These are phyloP conservation scores for Gossypium schwendimanii DNA, from an alignment of 441 rosid species.

Conservation along the genomic window DNA sequence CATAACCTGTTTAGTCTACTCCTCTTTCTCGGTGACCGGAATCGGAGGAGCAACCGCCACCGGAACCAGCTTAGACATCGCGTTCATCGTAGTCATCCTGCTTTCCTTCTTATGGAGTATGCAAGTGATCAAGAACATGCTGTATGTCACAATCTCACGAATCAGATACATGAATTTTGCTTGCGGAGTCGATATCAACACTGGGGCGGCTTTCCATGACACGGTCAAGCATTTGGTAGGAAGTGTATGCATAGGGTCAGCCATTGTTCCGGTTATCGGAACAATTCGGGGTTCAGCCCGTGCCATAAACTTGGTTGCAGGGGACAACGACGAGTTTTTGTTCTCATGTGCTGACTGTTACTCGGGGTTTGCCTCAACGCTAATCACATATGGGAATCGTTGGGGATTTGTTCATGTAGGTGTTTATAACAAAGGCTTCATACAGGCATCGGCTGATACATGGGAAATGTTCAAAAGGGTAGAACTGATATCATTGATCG, in stretches of 20 bases:
- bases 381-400: constrained; percentile 45
- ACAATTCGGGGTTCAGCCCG: constrained; percentile 50
- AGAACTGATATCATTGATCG: constrained; percentile 41
- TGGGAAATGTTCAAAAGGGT: constrained; percentile 48
- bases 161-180: constrained; percentile 46
- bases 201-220: constrained; percentile 32
- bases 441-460: constrained; percentile 56
- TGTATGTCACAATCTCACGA: constrained; percentile 52
- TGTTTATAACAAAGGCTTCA: constrained; percentile 49
- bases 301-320: constrained; percentile 38
- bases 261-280: constrained; percentile 42
- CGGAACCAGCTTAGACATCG: constrained; percentile 37
- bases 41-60: constrained; percentile 74
- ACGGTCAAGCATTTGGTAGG: constrained; percentile 43
- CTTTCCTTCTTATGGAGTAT: constrained; percentile 61
- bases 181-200: constrained; percentile 39
- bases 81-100: constrained; percentile 47
- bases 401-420: constrained; percentile 88
- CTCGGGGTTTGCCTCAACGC: constrained; percentile 40
- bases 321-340: constrained; percentile 56
- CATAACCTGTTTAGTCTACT: constrained; percentile 28
- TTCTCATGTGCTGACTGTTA: constrained; percentile 68
- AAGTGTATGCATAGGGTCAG: constrained; percentile 59
- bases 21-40: constrained; percentile 53
- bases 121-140: constrained; percentile 61